These are phyloP conservation scores for Escovopsis sp. DNA, from an alignment of 2,329 filamentous ascomycete species.

Conservation along the genomic window DNA sequence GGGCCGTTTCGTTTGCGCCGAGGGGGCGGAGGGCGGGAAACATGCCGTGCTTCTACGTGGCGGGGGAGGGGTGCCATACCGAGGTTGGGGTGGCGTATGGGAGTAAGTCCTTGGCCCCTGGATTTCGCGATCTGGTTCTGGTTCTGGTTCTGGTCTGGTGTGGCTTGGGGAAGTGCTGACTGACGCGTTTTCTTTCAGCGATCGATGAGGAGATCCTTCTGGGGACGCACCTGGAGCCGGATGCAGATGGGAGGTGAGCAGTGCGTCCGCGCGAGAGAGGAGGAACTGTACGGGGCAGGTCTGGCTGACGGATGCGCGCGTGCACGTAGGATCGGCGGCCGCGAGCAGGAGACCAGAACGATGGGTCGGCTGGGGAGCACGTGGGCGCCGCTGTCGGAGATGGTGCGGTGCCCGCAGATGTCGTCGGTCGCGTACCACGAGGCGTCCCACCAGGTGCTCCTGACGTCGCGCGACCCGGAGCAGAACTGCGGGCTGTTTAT, in stretches of 20 bases:
- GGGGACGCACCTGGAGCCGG: slow-evolving; percentile 28
- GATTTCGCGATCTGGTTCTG: too few species aligned
- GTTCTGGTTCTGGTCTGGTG: not conserved
- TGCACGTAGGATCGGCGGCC: not conserved
- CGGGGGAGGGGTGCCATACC: slow-evolving; percentile 22
- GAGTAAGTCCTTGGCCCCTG: slow-evolving; percentile 20
- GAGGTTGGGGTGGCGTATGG: slow-evolving; percentile 29
- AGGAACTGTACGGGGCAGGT: not conserved
- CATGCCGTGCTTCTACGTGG: slow-evolving; percentile 27
- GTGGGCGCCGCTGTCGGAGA: slow-evolving; percentile 13
- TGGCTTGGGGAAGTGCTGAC: not conserved
- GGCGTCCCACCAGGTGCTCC: slow-evolving; percentile 25
- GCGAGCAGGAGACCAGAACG: not conserved
- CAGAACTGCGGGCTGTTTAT: slow-evolving; percentile 20
- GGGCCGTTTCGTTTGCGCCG: slow-evolving; percentile 21
- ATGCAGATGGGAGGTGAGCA: slow-evolving; percentile 27
- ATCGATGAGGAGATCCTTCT: slow-evolving; percentile 20
- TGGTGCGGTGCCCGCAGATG: slow-evolving; percentile 24
- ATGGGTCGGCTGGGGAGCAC: not conserved
- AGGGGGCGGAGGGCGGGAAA: slow-evolving; percentile 15
- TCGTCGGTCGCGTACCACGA: slow-evolving; percentile 34
- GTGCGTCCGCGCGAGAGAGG: not conserved
- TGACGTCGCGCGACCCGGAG: slow-evolving; percentile 25
- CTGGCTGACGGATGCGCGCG: not conserved
- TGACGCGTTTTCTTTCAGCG: slow-evolving; percentile 11